Percentiles rank a stretch among this genome's conserved stretches.
These are phyloP conservation scores for Penicillium herquei DNA, from an alignment of 495 filamentous ascomycete species.

Conservation along the genomic window DNA sequence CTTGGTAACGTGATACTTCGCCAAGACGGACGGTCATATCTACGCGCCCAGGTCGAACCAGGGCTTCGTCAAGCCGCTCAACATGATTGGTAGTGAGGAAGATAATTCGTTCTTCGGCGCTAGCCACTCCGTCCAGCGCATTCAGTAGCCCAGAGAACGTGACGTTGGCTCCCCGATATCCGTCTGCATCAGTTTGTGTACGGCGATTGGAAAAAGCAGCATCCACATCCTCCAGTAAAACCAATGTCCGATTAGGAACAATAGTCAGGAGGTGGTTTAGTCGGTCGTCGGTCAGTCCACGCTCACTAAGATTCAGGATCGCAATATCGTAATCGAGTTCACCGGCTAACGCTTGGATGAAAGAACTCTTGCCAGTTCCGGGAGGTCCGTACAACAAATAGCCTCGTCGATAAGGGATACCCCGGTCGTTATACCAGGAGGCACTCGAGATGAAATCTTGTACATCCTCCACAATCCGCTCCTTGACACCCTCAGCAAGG, in stretches of 20 bases:
- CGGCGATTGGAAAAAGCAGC: constrained; percentile 84
- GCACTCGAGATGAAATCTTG: constrained; percentile 75
- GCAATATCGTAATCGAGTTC: constrained; percentile 92
- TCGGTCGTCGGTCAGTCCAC: constrained; percentile 89
- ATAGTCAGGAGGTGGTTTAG: constrained; percentile 86
- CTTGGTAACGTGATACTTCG: constrained; percentile 81
- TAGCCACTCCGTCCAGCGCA: constrained; percentile 91
- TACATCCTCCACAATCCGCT: constrained; percentile 80
- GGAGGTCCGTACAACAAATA: constrained; percentile 94
- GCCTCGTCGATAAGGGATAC: constrained; percentile 90
- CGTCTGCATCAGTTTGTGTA: constrained; percentile 69
- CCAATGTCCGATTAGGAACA: constrained; percentile 78
- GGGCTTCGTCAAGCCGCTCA: constrained; percentile 80
- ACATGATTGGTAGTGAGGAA: constrained; percentile 96
- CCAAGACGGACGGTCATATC: constrained; percentile 92
- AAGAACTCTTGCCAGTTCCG: constrained; percentile 92
- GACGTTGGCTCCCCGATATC: constrained; percentile 85
- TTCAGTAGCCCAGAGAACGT: constrained; percentile 95
- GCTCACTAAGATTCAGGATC: constrained; percentile 88
- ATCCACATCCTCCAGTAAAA: constrained; percentile 92
- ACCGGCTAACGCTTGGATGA: constrained; percentile 92
- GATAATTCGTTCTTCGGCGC: constrained; percentile 87
- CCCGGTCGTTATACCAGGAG: constrained; percentile 90
- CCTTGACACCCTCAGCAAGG: constrained; percentile 80
- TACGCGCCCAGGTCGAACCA: constrained; percentile 87